Conservation (phyloP, 2,329 filamentous ascomycete genomes). For the Chalaropsis thielavioides region DNA sequence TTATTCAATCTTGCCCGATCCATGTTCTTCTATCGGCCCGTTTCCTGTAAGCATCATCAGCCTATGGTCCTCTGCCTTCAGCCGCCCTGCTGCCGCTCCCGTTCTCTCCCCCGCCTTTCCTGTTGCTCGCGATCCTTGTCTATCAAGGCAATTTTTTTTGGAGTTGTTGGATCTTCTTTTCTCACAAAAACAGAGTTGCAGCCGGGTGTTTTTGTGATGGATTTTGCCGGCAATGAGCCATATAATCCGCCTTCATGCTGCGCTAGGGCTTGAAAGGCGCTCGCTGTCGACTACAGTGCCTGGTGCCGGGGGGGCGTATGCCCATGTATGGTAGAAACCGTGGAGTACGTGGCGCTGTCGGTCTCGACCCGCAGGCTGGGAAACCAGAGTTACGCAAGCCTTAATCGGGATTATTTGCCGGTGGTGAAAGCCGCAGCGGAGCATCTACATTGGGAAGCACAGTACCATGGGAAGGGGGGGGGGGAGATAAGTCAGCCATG, state of each 20-base stretch:
- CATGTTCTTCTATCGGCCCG: conserved; percentile 8
- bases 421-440: neutral
- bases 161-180: neutral
- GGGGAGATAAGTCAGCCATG: neutral
- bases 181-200: neutral
- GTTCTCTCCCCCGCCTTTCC: neutral
- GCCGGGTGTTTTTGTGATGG: neutral
- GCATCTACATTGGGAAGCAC: neutral
- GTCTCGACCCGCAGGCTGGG: neutral
- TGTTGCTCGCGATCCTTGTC: neutral
- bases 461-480: too few relatives aligned
- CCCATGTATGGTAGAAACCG: neutral
- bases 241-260: neutral
- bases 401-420: too few relatives aligned
- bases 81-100: neutral
- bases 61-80: neutral
- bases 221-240: conserved; percentile 4
- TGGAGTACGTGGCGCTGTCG: neutral
- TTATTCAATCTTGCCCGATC: neutral
- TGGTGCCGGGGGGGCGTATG: neutral
- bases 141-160: neutral
- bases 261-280: neutral
- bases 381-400: neutral
- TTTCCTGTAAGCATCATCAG: neutral
- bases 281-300: neutral